These are phyloP conservation scores for Blastobotrys attinorum DNA, from an alignment of 805 yeast genomes.

Conservation along the genomic window DNA sequence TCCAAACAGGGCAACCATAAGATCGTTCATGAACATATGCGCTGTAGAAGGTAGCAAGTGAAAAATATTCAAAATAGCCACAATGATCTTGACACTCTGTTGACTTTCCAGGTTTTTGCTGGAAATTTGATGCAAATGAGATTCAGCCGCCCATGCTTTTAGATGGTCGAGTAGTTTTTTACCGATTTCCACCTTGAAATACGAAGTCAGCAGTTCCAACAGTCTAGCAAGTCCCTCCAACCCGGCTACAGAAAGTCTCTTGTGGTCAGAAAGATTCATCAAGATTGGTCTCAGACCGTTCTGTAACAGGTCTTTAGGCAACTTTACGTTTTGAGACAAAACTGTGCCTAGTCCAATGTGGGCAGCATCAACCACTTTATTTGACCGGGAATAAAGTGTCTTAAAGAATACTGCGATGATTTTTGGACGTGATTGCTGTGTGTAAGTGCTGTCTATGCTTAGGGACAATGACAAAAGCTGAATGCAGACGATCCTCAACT, in stretches of 20 bases:
- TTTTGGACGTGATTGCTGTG: slow-evolving; percentile 63
- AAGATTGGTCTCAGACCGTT: slow-evolving; percentile 92
- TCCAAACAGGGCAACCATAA: slow-evolving; percentile 64
- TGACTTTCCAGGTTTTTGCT: slow-evolving; percentile 75
- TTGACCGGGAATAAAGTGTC: slow-evolving; percentile 76
- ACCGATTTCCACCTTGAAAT: slow-evolving; percentile 96
- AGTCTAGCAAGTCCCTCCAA: slow-evolving; percentile 84
- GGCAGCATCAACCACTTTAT: slow-evolving; percentile 87
- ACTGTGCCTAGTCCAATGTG: slow-evolving; percentile 80
- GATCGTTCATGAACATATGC: slow-evolving; percentile 80
- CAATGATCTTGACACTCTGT: slow-evolving; percentile 76
- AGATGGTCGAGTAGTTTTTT: slow-evolving; percentile 85
- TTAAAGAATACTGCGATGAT: slow-evolving; percentile 92
- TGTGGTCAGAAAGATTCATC: slow-evolving; percentile 90
- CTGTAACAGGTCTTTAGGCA: slow-evolving; percentile 93
- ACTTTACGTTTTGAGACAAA: slow-evolving; percentile 72
- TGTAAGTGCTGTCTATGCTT: slow-evolving; percentile 67
- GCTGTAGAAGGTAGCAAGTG: slow-evolving; percentile 91
- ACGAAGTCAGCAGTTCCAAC: slow-evolving; percentile 78
- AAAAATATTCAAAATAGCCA: slow-evolving; percentile 84
- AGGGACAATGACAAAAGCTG: slow-evolving; percentile 73
- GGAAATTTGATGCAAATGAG: slow-evolving; percentile 64
- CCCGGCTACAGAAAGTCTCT: slow-evolving; percentile 80
- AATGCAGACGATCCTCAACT: slow-evolving; percentile 84
- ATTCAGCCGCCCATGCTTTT: slow-evolving; percentile 92